Conservation (phyloP, 2,329 filamentous ascomycete genomes). For the Colletotrichum sp. region DNA sequence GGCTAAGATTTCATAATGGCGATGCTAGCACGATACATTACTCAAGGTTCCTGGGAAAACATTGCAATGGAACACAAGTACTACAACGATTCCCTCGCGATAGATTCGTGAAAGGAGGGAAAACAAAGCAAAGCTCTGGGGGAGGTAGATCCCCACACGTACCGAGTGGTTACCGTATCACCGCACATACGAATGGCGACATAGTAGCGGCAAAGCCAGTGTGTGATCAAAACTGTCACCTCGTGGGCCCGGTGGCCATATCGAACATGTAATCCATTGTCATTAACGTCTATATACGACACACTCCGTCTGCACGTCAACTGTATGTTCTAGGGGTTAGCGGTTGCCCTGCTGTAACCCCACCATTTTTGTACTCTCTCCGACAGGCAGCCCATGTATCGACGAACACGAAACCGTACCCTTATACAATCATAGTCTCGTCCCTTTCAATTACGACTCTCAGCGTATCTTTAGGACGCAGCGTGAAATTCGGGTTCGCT, state of each 20-base stretch:
- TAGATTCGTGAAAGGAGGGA: not conserved
- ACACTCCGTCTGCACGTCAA: not conserved
- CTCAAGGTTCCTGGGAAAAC: not conserved
- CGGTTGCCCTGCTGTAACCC: not conserved
- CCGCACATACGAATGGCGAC: not conserved
- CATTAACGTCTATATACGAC: not conserved
- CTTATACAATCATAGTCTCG: not conserved
- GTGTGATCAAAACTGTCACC: not conserved
- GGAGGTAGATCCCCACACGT: not conserved
- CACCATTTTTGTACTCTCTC: not conserved
- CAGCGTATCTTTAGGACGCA: slow-evolving; percentile 15
- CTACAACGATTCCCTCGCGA: not conserved
- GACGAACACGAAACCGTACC: not conserved
- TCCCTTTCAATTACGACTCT: slow-evolving; percentile 7
- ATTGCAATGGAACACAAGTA: not conserved
- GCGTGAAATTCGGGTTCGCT: slow-evolving; percentile 21
- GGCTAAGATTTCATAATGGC: not conserved
- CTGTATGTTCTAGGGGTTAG: not conserved
- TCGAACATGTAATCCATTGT: not conserved
- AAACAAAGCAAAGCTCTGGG: accelerated
- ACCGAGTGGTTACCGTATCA: not conserved
- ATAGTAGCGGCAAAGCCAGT: not conserved
- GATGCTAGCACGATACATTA: not conserved
- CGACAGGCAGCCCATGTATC: not conserved
- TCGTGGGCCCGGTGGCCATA: not conserved